phyloP scores from a whole-genome alignment of 129 eudicot species.

The Chrysanthemum lavandulifolium region DNA sequence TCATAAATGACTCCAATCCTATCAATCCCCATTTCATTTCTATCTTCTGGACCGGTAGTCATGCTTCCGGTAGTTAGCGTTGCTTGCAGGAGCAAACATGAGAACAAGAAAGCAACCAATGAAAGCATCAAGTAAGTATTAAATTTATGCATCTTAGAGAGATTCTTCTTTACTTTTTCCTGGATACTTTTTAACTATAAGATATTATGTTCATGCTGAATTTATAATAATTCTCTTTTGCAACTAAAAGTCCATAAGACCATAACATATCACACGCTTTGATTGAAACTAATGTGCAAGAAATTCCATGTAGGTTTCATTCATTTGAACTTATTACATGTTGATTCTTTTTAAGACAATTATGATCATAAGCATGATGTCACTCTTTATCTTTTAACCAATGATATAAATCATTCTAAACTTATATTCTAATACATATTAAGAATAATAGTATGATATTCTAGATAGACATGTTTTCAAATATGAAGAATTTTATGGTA shows the following conservation, averaged over 20 bases:
- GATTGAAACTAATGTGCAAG: slow-evolving; percentile 25
- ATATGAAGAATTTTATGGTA: slow-evolving; percentile 9
- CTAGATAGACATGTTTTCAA: not conserved
- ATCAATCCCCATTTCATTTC: slow-evolving; percentile 18
- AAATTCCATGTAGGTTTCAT: slow-evolving; percentile 25
- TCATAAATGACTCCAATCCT: slow-evolving; percentile 49
- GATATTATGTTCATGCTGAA: not conserved
- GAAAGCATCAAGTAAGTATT: not conserved
- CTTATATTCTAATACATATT: not conserved
- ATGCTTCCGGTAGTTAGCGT: slow-evolving; percentile 15
- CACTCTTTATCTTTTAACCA: not conserved
- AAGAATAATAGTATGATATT: slow-evolving; percentile 1
- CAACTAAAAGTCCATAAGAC: slow-evolving; percentile 19
- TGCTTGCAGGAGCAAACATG: slow-evolving; percentile 19
- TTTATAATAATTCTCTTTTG: not conserved
- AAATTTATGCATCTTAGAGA: slow-evolving; percentile 19
- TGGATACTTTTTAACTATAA: too few relatives aligned
- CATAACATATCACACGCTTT: slow-evolving; percentile 23
- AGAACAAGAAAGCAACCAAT: slow-evolving; percentile 9
- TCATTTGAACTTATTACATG: not conserved
- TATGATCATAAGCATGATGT: slow-evolving; percentile 8
- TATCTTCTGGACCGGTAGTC: not conserved
- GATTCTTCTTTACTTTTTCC: slow-evolving; percentile 21
- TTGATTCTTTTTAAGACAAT: too few relatives aligned
- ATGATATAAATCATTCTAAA: not conserved